A percentile compares a stretch with the other conserved stretches of the same genome.
phyloP scores from a whole-genome alignment of 352 stramenopile genomes.

The Pythium pectinolyticum region DNA sequence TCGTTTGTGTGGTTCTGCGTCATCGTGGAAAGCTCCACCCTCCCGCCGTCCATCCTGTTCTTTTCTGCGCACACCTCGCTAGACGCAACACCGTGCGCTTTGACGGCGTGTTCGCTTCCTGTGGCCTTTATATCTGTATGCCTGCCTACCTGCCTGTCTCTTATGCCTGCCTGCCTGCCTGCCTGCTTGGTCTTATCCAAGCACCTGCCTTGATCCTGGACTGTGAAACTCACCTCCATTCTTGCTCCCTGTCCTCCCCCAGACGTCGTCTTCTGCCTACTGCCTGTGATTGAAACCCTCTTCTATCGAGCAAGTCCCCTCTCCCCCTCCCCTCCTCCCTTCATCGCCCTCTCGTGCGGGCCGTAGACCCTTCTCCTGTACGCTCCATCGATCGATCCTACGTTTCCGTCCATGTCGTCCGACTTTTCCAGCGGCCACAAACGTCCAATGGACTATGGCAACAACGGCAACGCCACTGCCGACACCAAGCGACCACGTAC shows the following conservation, averaged over 20 bases:
- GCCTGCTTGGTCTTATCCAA: background rate
- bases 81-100: too few species aligned
- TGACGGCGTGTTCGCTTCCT: too few species aligned
- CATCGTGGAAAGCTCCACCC: too few species aligned
- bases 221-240: background rate
- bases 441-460: constrained; percentile 2
- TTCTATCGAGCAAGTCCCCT: background rate
- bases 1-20: constrained; percentile 5
- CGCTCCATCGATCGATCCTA: background rate
- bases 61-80: too few species aligned
- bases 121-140: too few species aligned
- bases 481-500: constrained; percentile 26
- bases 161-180: background rate
- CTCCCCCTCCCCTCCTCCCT: background rate
- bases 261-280: background rate
- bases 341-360: background rate
- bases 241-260: background rate
- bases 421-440: constrained; percentile 13
- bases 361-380: background rate
- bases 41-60: too few species aligned
- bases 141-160: background rate
- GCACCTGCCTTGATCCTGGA: too few species aligned
- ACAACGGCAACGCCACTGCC: background rate
- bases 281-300: background rate
- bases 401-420: constrained; percentile 8